A percentile compares a stretch with the other conserved stretches of the same genome.
Evolutionary conservation across 1,284 basidiomycete species (phyloP).

Genomic region (Vanrija sp.): DNA sequence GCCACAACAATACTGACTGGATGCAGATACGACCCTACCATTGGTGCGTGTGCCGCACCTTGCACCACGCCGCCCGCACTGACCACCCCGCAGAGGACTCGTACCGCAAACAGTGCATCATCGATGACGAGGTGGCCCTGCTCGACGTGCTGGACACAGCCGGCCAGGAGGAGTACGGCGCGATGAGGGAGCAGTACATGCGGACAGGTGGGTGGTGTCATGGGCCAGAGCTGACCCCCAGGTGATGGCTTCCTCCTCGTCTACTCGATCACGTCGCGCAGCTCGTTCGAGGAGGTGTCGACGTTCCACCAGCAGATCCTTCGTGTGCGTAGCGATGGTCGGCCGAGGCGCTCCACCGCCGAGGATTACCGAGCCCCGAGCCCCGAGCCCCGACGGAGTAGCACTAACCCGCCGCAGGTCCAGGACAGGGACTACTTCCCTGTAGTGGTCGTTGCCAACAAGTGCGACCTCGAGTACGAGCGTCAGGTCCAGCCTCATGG

Average conservation of each 20-base stretch:
- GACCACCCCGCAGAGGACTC: conserved; percentile 60
- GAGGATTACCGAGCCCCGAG: not conserved
- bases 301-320: conserved; percentile 98
- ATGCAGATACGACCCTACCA: conserved; percentile 81
- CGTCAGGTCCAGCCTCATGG: conserved; percentile 95
- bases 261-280: conserved; percentile 96
- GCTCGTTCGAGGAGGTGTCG: conserved; percentile 95
- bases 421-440: conserved; percentile 99
- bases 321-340: conserved; percentile 7
- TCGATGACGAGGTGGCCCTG: conserved; percentile 95
- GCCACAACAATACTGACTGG: not conserved
- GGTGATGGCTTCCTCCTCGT: conserved; percentile 98
- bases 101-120: conserved; percentile 91
- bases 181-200: conserved; percentile 51
- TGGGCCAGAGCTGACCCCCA: conserved; percentile 59
- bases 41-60: conserved; percentile 52
- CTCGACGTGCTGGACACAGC: conserved; percentile 98
- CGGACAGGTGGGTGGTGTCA: conserved; percentile 53
- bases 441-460: conserved; percentile 97
- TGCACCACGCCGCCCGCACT: not conserved
- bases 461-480: conserved; percentile 97
- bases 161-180: conserved; percentile 96
- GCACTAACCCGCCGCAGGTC: conserved; percentile 48
- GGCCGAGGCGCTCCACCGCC: not conserved
- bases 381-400: not conserved